Base-by-base conservation (phyloP, 2,329 filamentous ascomycete species). In the Colletotrichum cordylinicola region DNA sequence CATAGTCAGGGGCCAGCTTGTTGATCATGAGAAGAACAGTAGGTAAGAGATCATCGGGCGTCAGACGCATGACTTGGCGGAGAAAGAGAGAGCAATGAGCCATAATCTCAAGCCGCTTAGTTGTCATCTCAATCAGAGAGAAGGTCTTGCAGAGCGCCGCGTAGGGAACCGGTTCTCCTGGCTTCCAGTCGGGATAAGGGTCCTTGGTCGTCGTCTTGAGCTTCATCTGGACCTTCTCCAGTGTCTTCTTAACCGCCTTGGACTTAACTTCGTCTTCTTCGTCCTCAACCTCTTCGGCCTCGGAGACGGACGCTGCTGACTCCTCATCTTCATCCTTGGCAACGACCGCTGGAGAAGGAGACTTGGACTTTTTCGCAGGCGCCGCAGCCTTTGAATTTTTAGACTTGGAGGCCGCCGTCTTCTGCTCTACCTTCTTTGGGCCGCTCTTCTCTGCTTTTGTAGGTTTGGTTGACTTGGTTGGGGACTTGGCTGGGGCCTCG, bases 11-110 rank as follows among this genome's bases (percentile, higher is more conserved):
- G 4, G 97, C 97, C 31, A 99, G 91, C 84, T 98, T 98, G 86
- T 98, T 98, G 84, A 98, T 95, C 97, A 99, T 98, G 35, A 99
- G 91, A 77, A 98, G 89, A 29, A 98, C 93, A 0, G 95, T 98
- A 0, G 96, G 93, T 3, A 98, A 90, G 24, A 99, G 89, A 82
- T 99, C 97, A 18, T 93, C 89, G 0, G 97, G 97, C 0, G 96
- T 98, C 43, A 99, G 88, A 21, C 96, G 92, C 79, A 98, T 90
- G n/a, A 99, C 96, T 85, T 99, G 97, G 39, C 95, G 94, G 66
- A 99, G 89, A 82, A 99, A 98, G 2, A 95, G 89, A 2, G 96
- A 94, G 85, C 96, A 98, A 82, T 98, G 93, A 21, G 96, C 94
- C 79, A 94, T 91, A 77, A 99, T 99, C 77, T 96, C 89, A 58